Evolutionary conservation across 2,329 filamentous ascomycete genomes (phyloP).

Genomic region (Aspergillus sp.): DNA sequence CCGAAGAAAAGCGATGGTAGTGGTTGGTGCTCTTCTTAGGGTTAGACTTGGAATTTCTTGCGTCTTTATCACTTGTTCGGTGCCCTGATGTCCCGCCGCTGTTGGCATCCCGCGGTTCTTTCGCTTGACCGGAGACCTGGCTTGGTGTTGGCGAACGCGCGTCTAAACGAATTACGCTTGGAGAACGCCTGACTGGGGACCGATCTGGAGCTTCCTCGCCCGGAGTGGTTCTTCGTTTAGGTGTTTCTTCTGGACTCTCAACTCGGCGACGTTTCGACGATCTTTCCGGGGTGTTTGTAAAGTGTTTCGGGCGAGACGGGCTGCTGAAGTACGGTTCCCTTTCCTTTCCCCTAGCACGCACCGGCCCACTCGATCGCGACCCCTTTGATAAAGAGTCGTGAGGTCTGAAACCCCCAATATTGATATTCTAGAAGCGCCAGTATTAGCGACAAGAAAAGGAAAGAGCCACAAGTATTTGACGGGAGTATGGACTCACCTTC

Average conservation of each 20-base stretch:
- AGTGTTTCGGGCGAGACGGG: conserved; percentile 12
- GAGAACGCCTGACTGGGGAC: conserved; percentile 4
- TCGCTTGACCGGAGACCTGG: conserved; percentile 13
- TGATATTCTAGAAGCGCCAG: conserved; percentile 3
- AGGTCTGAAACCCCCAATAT: conserved; percentile 20
- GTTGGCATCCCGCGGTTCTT: conserved; percentile 1
- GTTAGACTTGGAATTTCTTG: conserved; percentile 9
- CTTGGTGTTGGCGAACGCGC: conserved; percentile 24
- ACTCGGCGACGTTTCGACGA: conserved; percentile 32
- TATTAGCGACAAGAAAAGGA: not conserved
- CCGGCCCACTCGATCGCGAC: conserved; percentile 32
- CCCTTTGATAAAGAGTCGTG: conserved; percentile 25
- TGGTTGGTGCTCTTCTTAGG: conserved; percentile 5
- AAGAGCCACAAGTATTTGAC: too few species aligned
- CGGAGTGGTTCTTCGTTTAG: conserved; percentile 12
- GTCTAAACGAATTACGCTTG: conserved; percentile 9
- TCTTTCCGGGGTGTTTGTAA: conserved; percentile 18
- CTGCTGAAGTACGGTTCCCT: not conserved
- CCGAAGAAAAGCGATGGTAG: conserved; percentile 4
- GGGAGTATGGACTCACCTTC: conserved; percentile 13
- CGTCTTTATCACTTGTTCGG: conserved; percentile 20
- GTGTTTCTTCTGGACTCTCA: conserved; percentile 11
- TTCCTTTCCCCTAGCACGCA: conserved; percentile 26
- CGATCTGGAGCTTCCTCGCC: conserved; percentile 20
- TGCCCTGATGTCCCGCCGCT: conserved; percentile 15